phyloP scores from a whole-genome alignment of 345 rosid species.

The Isatis tinctoria region DNA sequence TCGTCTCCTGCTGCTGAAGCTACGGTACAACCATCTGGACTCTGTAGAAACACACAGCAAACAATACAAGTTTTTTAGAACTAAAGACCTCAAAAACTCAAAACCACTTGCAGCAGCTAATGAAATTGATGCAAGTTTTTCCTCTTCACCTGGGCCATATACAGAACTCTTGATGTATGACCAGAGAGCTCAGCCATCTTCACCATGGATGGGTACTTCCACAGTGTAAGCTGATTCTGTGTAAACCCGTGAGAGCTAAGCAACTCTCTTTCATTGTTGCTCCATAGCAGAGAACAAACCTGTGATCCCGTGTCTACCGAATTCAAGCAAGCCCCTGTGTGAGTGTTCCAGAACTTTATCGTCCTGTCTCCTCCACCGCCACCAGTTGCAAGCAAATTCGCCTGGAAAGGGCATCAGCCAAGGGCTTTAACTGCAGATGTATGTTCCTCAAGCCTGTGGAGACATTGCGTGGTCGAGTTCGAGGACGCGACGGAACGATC shows the following conservation, averaged over 20 bases:
- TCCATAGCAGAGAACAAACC: neutral
- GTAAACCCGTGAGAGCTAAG: neutral
- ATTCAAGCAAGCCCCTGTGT: neutral
- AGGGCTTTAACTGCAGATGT: neutral
- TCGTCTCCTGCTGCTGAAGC: neutral
- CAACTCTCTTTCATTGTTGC: neutral
- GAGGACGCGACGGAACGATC: neutral
- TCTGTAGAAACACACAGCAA: neutral
- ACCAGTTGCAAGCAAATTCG: neutral
- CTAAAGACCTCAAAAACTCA: neutral
- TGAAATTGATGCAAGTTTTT: neutral
- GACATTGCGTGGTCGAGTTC: neutral
- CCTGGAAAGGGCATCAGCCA: neutral
- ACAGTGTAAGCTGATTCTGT: neutral
- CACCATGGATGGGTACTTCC: neutral
- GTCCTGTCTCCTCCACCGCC: neutral
- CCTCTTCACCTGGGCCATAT: neutral
- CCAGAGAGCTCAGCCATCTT: neutral
- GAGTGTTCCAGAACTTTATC: neutral
- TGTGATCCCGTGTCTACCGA: neutral
- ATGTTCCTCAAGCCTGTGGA: neutral
- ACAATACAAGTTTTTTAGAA: neutral
- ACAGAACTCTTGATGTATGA: neutral
- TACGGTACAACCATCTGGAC: neutral
- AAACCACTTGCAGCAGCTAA: neutral